These are phyloP conservation scores for Malus asiatica DNA, from an alignment of 306 rosid species.

Conservation along the genomic window DNA sequence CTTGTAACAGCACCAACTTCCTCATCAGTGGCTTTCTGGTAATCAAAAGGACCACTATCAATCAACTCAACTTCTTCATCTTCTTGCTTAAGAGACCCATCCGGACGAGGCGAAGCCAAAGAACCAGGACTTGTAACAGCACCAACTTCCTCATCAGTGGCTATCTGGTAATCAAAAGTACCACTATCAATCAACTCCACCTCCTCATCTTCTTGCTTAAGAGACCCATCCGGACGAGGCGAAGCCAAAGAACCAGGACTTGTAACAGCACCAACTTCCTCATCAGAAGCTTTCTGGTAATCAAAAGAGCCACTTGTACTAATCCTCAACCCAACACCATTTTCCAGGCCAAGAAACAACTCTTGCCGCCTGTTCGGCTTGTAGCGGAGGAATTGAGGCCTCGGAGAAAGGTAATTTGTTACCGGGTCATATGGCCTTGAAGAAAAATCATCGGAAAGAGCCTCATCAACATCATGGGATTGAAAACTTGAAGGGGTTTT, in stretches of 20 bases:
- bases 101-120: too few species aligned
- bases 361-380: slow-evolving; percentile 29
- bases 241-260: background rate
- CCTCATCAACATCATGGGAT: background rate
- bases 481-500: slow-evolving; percentile 4
- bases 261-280: slow-evolving; percentile 11
- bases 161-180: background rate
- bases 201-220: slow-evolving; percentile 8
- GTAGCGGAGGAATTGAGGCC: slow-evolving; percentile 42
- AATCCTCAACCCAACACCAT: background rate
- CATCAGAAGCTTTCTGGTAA: slow-evolving; percentile 8
- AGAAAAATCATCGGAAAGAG: background rate
- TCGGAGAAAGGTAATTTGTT: slow-evolving; percentile 36
- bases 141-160: too few species aligned
- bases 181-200: slow-evolving; percentile 14
- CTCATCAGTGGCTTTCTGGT: too few species aligned
- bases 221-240: slow-evolving; percentile 1
- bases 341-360: slow-evolving; percentile 19
- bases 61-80: too few species aligned
- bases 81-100: too few species aligned
- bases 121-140: too few species aligned
- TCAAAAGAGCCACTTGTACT: slow-evolving; percentile 15
- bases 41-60: too few species aligned
- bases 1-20: too few species aligned
- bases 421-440: slow-evolving; percentile 34